phyloP scores from a whole-genome alignment of 768 basidiomycete species.

The Xerocomellus amylosporus region DNA sequence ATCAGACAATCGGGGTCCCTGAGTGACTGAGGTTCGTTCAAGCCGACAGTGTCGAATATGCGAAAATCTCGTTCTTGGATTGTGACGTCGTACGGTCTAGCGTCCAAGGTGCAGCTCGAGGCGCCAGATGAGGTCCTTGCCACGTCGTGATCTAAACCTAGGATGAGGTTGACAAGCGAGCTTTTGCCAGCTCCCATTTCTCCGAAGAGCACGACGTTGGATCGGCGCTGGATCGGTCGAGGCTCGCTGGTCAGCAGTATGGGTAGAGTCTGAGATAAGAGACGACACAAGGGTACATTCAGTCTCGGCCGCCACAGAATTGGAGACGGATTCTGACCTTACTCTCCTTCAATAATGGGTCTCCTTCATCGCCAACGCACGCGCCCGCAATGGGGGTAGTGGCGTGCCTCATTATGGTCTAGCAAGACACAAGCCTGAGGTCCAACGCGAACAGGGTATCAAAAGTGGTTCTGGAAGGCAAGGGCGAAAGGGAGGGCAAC shows the following conservation, averaged over 20 bases:
- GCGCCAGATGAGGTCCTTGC: constrained; percentile 33
- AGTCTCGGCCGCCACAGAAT: neutral
- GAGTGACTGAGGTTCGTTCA: constrained; percentile 30
- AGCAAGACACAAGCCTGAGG: neutral
- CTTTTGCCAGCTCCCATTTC: constrained; percentile 39
- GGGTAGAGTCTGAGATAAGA: constrained; percentile 1
- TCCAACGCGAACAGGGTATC: neutral
- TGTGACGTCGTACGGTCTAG: constrained; percentile 25
- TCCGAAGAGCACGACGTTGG: constrained; percentile 30
- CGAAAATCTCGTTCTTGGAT: constrained; percentile 19
- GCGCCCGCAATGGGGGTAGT: neutral
- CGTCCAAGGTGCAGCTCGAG: constrained; percentile 36
- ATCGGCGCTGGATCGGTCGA: constrained; percentile 8
- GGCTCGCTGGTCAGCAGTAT: constrained; percentile 10
- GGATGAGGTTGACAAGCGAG: constrained; percentile 42
- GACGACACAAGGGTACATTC: neutral
- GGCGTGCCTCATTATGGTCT: constrained; percentile 3
- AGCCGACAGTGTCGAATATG: constrained; percentile 36
- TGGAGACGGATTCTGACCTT: constrained; percentile 9
- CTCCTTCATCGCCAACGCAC: neutral
- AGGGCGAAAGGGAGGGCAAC: neutral
- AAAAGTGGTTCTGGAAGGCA: neutral
- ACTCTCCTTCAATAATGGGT: neutral
- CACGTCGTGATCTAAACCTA: constrained; percentile 17
- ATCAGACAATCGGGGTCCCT: constrained; percentile 26